Conservation (phyloP, 1,284 basidiomycete genomes). For the Megacollybia platyphylla region DNA sequence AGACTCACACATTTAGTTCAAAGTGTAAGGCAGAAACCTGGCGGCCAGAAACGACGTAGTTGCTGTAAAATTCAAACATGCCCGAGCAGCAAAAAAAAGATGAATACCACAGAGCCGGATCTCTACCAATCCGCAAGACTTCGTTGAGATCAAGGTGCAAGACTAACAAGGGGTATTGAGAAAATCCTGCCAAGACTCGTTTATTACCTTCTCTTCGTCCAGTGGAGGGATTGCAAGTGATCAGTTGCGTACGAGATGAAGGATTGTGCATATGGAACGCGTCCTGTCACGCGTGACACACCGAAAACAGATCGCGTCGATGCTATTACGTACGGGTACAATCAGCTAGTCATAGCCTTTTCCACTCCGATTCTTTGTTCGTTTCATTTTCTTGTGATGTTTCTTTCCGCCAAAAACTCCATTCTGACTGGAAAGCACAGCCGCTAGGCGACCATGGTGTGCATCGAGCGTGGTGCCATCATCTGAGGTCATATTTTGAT, state of each 20-base stretch:
- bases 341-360: slow-evolving; percentile 70
- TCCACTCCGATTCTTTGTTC: slow-evolving; percentile 81
- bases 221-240: slow-evolving; percentile 27
- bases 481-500: slow-evolving; percentile 68
- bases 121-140: slow-evolving; percentile 56
- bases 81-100: background rate
- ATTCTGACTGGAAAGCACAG: slow-evolving; percentile 31
- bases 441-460: slow-evolving; percentile 30
- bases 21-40: slow-evolving; percentile 39
- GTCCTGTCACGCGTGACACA: background rate
- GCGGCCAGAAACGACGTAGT: slow-evolving; percentile 23
- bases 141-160: slow-evolving; percentile 46
- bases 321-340: slow-evolving; percentile 1
- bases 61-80: slow-evolving; percentile 14
- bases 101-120: slow-evolving; percentile 36
- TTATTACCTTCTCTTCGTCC: slow-evolving; percentile 48
- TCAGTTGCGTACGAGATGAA: slow-evolving; percentile 40
- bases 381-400: slow-evolving; percentile 78
- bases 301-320: background rate
- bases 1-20: slow-evolving; percentile 57
- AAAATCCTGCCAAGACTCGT: background rate
- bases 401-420: slow-evolving; percentile 56
- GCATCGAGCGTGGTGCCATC: slow-evolving; percentile 56
- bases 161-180: slow-evolving; percentile 17
- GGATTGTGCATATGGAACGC: background rate